phyloP scores from a whole-genome alignment of 495 filamentous ascomycete genomes.

The Staphylotrichum longicolle region DNA sequence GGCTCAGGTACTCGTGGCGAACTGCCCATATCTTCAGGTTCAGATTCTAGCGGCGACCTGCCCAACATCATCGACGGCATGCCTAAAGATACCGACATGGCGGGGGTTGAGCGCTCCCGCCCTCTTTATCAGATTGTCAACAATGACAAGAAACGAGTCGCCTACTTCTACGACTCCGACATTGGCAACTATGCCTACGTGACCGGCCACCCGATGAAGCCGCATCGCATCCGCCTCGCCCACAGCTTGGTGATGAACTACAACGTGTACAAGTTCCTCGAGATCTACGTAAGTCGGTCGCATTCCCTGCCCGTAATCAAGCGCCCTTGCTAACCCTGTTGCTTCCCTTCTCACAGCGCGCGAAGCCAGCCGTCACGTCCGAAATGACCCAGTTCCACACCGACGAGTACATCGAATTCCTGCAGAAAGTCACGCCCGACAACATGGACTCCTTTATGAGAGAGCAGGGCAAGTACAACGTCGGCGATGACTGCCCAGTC shows the following conservation, averaged over 20 bases:
- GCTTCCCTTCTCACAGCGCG: constrained; percentile 59
- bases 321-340: not conserved
- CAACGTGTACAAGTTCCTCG: constrained; percentile 96
- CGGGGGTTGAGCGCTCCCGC: constrained; percentile 36
- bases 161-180: constrained; percentile 97
- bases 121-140: constrained; percentile 35
- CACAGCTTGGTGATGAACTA: constrained; percentile 99
- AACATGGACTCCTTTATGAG: constrained; percentile 95
- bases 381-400: constrained; percentile 99
- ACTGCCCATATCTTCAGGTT: no score
- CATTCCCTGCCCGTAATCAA: not conserved
- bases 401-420: constrained; percentile 98
- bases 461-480: constrained; percentile 95
- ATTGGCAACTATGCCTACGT: constrained; percentile 97
- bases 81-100: constrained; percentile 30
- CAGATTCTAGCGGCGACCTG: no score
- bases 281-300: constrained; percentile 79
- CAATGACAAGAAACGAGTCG: constrained; percentile 64
- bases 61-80: constrained; percentile 9
- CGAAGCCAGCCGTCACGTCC: constrained; percentile 90
- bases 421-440: constrained; percentile 93
- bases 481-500: constrained; percentile 96
- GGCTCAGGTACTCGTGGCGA: no score
- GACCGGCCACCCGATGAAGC: constrained; percentile 98
- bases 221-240: constrained; percentile 93